phyloP scores from a whole-genome alignment of 139 green algal species.

The Tetradesmus obliquus region DNA sequence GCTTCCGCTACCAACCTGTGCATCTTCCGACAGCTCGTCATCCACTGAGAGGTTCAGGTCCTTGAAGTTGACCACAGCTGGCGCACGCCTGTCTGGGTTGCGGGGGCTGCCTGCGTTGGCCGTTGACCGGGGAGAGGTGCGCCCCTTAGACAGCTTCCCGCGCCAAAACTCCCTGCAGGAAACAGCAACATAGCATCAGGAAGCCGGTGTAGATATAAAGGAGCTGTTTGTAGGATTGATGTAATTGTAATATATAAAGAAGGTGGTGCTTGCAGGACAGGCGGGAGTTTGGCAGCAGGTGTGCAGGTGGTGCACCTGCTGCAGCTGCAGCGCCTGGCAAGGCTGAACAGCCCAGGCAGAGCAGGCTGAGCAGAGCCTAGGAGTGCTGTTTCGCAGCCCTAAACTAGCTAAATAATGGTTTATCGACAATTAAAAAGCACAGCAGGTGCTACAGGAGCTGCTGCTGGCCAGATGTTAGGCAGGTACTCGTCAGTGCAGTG shows the following conservation, averaged over 20 bases:
- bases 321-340: neutral
- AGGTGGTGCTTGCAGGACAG: neutral
- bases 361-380: neutral
- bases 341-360: neutral
- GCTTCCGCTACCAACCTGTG: neutral
- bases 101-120: neutral
- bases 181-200: neutral
- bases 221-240: too few species aligned
- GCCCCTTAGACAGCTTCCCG: slow-evolving; percentile 41
- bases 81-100: neutral
- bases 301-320: neutral
- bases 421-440: neutral
- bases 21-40: slow-evolving; percentile 27
- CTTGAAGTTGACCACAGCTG: slow-evolving; percentile 52
- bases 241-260: too few species aligned
- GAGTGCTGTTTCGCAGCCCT: neutral
- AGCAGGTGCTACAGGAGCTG: neutral
- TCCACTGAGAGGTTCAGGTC: slow-evolving; percentile 50
- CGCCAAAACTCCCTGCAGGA: slow-evolving; percentile 49
- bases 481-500: neutral
- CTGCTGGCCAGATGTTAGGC: neutral
- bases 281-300: too few species aligned
- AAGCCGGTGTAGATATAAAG: neutral
- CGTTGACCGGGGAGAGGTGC: neutral
- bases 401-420: neutral